Conservation (phyloP, 345 rosid genomes). For the Eutrema heterophyllum region DNA sequence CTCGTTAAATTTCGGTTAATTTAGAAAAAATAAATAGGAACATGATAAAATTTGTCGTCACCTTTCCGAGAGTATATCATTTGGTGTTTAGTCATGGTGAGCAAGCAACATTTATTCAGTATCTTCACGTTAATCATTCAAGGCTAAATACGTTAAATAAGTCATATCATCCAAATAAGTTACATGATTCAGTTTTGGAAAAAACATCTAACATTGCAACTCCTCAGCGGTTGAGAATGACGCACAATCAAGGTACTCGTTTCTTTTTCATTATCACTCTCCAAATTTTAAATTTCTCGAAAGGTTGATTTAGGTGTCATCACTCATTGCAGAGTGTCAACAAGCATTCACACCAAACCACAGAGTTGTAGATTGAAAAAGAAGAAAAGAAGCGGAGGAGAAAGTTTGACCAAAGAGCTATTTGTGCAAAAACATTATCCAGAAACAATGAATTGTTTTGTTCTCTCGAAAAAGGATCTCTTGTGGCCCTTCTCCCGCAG, state of each 20-base stretch:
- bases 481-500: conserved; percentile 70
- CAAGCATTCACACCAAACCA: conserved; percentile 50
- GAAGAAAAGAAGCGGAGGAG: conserved; percentile 86
- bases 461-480: conserved; percentile 73
- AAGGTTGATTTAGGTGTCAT: background rate
- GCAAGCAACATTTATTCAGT: background rate
- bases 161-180: background rate
- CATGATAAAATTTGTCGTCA: conserved; percentile 95
- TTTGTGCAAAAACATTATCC: conserved; percentile 66
- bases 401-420: conserved; percentile 67
- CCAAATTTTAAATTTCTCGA: background rate
- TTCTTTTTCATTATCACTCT: background rate
- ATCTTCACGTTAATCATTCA: conserved; percentile 2
- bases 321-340: conserved; percentile 54
- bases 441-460: conserved; percentile 64
- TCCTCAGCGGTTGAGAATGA: conserved; percentile 81
- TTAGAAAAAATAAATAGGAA: background rate
- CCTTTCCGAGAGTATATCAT: conserved; percentile 98
- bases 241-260: conserved; percentile 79
- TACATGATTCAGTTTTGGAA: conserved; percentile 68
- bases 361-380: conserved; percentile 91
- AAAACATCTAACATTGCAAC: conserved; percentile 99
- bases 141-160: background rate
- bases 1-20: background rate
- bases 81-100: conserved; percentile 98